Evolutionary conservation across 805 yeast species (phyloP).

Genomic region (Candida maris): DNA sequence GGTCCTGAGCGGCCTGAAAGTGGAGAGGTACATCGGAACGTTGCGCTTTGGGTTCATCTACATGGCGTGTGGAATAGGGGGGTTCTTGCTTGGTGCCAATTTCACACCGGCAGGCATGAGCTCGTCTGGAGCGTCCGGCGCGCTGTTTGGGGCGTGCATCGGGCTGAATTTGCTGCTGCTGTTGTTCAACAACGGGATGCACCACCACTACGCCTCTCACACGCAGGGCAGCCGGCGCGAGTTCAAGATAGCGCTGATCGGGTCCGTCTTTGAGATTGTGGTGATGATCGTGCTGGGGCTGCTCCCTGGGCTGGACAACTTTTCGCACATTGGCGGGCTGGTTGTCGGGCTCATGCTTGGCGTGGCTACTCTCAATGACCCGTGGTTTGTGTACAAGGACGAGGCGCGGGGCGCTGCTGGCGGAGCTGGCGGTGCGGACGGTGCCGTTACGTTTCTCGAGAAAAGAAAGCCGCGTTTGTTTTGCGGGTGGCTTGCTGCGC

Average conservation of each 20-base stretch:
- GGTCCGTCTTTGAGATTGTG: slow-evolving; percentile 54
- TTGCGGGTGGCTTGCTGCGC: slow-evolving; percentile 48
- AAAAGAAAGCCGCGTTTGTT: slow-evolving; percentile 38
- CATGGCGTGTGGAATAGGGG: slow-evolving; percentile 58
- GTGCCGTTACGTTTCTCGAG: slow-evolving; percentile 4
- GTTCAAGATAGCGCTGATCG: slow-evolving; percentile 43
- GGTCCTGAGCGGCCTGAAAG: slow-evolving; percentile 53
- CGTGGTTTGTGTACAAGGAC: slow-evolving; percentile 37
- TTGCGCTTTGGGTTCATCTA: slow-evolving; percentile 53
- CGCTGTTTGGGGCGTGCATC: slow-evolving; percentile 60
- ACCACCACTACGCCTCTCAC: slow-evolving; percentile 37
- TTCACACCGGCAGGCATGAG: slow-evolving; percentile 65
- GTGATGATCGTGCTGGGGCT: slow-evolving; percentile 61
- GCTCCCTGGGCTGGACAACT: slow-evolving; percentile 71
- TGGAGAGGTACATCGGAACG: slow-evolving; percentile 56
- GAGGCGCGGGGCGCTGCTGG: slow-evolving; percentile 12
- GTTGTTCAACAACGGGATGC: slow-evolving; percentile 44
- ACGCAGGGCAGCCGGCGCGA: slow-evolving; percentile 30
- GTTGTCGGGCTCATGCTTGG: slow-evolving; percentile 55
- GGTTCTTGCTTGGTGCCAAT: slow-evolving; percentile 66
- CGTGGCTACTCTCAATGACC: slow-evolving; percentile 51
- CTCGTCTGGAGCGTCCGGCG: slow-evolving; percentile 68
- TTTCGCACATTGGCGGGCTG: slow-evolving; percentile 74
- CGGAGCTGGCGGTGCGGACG: neutral
- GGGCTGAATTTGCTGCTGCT: slow-evolving; percentile 58